A percentile compares a stretch with the other conserved stretches of the same genome.
Conservation (phyloP, 1,139 yeast species). For the Suhomyces anneliseae region DNA sequence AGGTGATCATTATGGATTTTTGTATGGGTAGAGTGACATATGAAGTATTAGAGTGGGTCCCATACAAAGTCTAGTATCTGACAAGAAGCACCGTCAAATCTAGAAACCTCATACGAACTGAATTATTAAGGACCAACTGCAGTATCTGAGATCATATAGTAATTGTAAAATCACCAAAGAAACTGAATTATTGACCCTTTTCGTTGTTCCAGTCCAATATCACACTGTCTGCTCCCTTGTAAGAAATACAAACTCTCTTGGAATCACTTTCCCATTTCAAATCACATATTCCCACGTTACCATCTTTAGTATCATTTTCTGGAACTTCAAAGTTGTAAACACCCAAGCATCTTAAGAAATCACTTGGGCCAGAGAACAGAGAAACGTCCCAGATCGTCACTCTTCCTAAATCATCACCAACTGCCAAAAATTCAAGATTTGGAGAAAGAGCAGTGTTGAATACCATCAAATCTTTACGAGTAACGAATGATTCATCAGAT, state of each 20-base stretch:
- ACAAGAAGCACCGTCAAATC: too few relatives aligned
- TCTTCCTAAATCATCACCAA: conserved; percentile 64
- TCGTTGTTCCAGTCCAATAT: conserved; percentile 24
- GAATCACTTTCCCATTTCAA: conserved; percentile 44
- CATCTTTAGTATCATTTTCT: conserved; percentile 9
- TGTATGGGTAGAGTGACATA: too few relatives aligned
- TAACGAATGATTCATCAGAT: conserved; percentile 20
- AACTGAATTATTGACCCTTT: neutral
- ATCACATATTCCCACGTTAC: conserved; percentile 38
- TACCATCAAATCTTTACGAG: conserved; percentile 52
- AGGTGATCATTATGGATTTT: too few relatives aligned
- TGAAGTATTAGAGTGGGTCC: too few relatives aligned
- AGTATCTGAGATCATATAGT: too few relatives aligned
- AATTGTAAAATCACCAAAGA: too few relatives aligned
- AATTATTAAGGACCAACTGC: too few relatives aligned
- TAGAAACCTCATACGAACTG: too few relatives aligned
- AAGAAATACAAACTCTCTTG: conserved; percentile 36
- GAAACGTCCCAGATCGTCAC: conserved; percentile 54
- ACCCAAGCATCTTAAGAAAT: conserved; percentile 26
- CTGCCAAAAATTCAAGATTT: conserved; percentile 48
- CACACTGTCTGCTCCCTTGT: conserved; percentile 45
- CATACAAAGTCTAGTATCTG: too few relatives aligned
- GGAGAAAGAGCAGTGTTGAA: conserved; percentile 55
- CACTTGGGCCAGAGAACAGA: conserved; percentile 13
- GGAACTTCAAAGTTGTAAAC: conserved; percentile 20